Conservation (phyloP, 2,329 filamentous ascomycete genomes). For the Ophiosphaerella herpotricha region DNA sequence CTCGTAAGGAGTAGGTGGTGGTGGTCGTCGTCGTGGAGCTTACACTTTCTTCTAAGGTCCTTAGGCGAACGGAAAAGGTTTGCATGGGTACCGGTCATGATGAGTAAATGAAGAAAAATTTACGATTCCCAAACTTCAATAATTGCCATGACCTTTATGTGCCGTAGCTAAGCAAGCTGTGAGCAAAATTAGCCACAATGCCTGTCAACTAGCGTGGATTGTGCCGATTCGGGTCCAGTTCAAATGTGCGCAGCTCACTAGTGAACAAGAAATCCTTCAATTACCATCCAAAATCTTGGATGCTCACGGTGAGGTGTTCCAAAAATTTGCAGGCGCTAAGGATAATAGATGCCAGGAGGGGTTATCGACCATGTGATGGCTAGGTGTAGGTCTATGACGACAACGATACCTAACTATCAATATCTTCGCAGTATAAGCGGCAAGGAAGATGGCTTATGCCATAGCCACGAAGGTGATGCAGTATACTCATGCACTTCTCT, state of each 20-base stretch:
- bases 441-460: slow-evolving; percentile 5
- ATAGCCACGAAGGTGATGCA: not conserved
- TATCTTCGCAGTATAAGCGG: slow-evolving; percentile 23
- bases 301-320: not conserved
- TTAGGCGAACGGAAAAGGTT: slow-evolving; percentile 46
- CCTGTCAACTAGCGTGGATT: too few relatives aligned
- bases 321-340: not conserved
- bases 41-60: slow-evolving; percentile 42
- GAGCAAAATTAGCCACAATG: too few relatives aligned
- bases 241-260: too few relatives aligned
- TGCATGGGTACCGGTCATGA: slow-evolving; percentile 37
- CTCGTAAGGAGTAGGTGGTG: slow-evolving; percentile 51
- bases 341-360: not conserved
- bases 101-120: slow-evolving; percentile 41
- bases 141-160: too few relatives aligned
- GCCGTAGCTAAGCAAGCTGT: too few relatives aligned
- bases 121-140: slow-evolving; percentile 41
- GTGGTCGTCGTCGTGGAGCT: slow-evolving; percentile 30
- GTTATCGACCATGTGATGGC: slow-evolving; percentile 18
- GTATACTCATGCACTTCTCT: not conserved
- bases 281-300: too few relatives aligned
- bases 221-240: too few relatives aligned
- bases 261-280: too few relatives aligned
- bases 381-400: slow-evolving; percentile 31
- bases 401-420: slow-evolving; percentile 16